A percentile compares a stretch with the other conserved stretches of the same genome.
Conservation (phyloP, 805 yeast species). For the Wickerhamomyces strasburgensis region DNA sequence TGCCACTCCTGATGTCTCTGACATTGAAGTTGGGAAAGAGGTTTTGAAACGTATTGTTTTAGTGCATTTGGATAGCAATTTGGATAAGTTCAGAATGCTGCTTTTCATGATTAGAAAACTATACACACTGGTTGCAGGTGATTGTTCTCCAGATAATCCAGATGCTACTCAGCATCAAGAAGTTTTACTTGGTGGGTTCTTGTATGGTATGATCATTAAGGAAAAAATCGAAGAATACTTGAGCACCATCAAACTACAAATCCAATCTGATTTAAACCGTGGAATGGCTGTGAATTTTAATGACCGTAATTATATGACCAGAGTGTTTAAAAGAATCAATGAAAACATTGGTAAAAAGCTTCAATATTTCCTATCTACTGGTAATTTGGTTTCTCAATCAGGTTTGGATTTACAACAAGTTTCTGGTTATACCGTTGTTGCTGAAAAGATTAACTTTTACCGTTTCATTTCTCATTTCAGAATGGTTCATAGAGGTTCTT, state of each 20-base stretch:
- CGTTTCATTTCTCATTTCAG: slow-evolving; percentile 97
- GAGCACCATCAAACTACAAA: slow-evolving; percentile 63
- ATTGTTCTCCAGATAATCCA: slow-evolving; percentile 95
- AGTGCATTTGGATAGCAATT: slow-evolving; percentile 72
- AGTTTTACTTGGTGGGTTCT: slow-evolving; percentile 89
- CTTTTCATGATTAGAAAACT: slow-evolving; percentile 94
- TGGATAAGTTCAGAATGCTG: slow-evolving; percentile 81
- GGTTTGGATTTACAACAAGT: slow-evolving; percentile 98
- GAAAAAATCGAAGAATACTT: slow-evolving; percentile 95
- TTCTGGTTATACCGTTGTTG: slow-evolving; percentile 96
- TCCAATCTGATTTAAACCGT: slow-evolving; percentile 75
- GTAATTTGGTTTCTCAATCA: slow-evolving; percentile 93
- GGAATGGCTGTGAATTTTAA: slow-evolving; percentile 77
- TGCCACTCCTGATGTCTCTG: slow-evolving; percentile 83
- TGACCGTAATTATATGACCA: slow-evolving; percentile 76
- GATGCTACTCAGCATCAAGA: slow-evolving; percentile 99
- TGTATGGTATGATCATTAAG: slow-evolving; percentile 93
- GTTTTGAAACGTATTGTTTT: slow-evolving; percentile 79
- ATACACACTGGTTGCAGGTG: slow-evolving; percentile 93
- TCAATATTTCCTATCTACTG: slow-evolving; percentile 93
- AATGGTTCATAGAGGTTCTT: slow-evolving; percentile 99
- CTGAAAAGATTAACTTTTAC: slow-evolving; percentile 95
- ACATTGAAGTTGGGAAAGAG: slow-evolving; percentile 85
- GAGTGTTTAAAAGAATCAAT: slow-evolving; percentile 73
- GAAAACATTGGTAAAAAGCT: slow-evolving; percentile 94